These are phyloP conservation scores for Penicillium pancosmium DNA, from an alignment of 495 filamentous ascomycete species.

Conservation along the genomic window DNA sequence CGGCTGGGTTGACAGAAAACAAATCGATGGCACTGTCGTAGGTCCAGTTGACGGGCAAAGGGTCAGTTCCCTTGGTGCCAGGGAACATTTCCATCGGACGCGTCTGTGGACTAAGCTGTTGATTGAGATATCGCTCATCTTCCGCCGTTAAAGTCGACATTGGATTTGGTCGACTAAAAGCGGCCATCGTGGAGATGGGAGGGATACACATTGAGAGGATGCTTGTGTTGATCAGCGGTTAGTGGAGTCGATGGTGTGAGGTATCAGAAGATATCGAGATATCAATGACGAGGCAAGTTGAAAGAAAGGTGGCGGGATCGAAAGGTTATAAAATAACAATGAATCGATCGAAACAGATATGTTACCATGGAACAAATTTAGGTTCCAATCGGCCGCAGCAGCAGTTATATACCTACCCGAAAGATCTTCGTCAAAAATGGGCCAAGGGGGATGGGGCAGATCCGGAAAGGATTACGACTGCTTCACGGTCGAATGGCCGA, in stretches of 20 bases:
- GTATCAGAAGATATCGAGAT: constrained; percentile 1
- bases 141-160: constrained; percentile 23
- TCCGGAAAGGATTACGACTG: constrained; percentile 20
- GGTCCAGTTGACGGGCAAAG: constrained; percentile 46
- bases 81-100: constrained; percentile 25
- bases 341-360: constrained; percentile 8
- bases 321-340: constrained; percentile 1
- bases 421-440: constrained; percentile 7
- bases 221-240: constrained; percentile 12
- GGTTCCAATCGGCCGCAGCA: constrained; percentile 13
- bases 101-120: constrained; percentile 27
- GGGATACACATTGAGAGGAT: constrained; percentile 16
- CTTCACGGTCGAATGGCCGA: constrained; percentile 15
- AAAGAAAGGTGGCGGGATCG: neutral
- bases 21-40: constrained; percentile 47
- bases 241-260: constrained; percentile 4
- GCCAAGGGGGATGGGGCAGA: neutral
- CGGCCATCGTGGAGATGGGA: constrained; percentile 18
- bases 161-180: constrained; percentile 25
- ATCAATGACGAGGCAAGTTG: neutral
- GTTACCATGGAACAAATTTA: constrained; percentile 14
- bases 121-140: constrained; percentile 28
- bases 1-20: constrained; percentile 40
- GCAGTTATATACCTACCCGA: constrained; percentile 19
- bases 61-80: constrained; percentile 29